These are phyloP conservation scores for Triticum timopheevii DNA, from an alignment of 176 grass and related monocot genomes.

Conservation along the genomic window DNA sequence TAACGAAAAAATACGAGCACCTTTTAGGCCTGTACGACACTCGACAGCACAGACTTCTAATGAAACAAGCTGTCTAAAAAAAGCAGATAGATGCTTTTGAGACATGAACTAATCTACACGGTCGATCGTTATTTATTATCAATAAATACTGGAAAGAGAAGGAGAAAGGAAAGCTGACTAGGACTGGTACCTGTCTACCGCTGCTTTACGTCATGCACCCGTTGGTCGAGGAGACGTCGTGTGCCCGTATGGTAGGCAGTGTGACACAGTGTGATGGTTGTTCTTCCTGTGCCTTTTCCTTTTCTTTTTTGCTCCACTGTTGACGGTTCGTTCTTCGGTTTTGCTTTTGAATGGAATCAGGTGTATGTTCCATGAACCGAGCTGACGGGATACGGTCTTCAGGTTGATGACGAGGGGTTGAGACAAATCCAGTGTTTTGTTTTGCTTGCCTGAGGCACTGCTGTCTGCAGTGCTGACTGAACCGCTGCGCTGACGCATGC, in stretches of 20 bases:
- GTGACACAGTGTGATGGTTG: not conserved
- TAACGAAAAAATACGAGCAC: not conserved
- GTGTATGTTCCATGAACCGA: not conserved
- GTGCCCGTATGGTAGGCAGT: not conserved
- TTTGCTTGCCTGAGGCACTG: not conserved
- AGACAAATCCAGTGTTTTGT: not conserved
- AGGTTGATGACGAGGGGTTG: not conserved
- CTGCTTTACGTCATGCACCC: not conserved
- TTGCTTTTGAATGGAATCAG: not conserved
- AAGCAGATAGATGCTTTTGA: not conserved
- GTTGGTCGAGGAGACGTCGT: not conserved
- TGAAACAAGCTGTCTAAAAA: slow-evolving; percentile 28
- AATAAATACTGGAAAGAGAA: not conserved
- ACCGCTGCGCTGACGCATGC: not conserved
- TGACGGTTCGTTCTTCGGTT: not conserved
- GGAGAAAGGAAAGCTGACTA: not conserved
- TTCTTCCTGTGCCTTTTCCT: not conserved
- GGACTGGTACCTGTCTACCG: not conserved
- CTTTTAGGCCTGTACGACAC: slow-evolving; percentile 31
- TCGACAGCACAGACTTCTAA: slow-evolving; percentile 24
- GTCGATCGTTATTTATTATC: not conserved
- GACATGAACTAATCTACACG: not conserved
- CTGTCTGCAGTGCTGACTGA: not conserved
- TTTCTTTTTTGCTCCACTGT: not conserved
- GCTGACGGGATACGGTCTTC: not conserved